Percentiles rank a stretch among this genome's conserved stretches.
Evolutionary conservation across 805 yeast species (phyloP).

Genomic region (Metschnikowia aberdeeniae): DNA sequence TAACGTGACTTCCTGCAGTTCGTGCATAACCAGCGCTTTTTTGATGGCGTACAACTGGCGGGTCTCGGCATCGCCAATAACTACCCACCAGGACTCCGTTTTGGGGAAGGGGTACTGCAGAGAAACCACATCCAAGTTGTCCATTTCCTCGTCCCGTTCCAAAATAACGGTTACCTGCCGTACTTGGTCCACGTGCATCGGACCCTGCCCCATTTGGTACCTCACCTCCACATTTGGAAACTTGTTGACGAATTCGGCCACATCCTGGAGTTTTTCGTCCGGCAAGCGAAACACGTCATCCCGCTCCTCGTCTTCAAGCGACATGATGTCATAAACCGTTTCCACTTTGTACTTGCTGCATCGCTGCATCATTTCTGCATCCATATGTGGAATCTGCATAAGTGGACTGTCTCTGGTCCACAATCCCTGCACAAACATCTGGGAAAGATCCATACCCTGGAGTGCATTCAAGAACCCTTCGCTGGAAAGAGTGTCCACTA

Average conservation of each 20-base stretch:
- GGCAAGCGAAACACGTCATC: slow-evolving; percentile 55
- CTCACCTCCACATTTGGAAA: slow-evolving; percentile 81
- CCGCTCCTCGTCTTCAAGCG: slow-evolving; percentile 73
- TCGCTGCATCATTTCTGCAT: slow-evolving; percentile 45
- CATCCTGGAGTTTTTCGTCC: slow-evolving; percentile 47
- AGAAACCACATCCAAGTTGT: slow-evolving; percentile 56
- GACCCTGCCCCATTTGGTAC: slow-evolving; percentile 44
- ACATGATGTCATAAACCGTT: slow-evolving; percentile 75
- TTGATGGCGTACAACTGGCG: slow-evolving; percentile 70
- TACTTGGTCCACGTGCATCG: slow-evolving; percentile 46
- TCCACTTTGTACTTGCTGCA: slow-evolving; percentile 56
- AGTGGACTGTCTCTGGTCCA: slow-evolving; percentile 80
- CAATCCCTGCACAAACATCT: slow-evolving; percentile 81
- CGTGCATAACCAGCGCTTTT: slow-evolving; percentile 52
- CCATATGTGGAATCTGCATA: slow-evolving; percentile 74
- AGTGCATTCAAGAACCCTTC: slow-evolving; percentile 78
- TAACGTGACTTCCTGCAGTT: slow-evolving; percentile 49
- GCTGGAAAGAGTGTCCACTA: slow-evolving; percentile 72
- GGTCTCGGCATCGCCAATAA: slow-evolving; percentile 62
- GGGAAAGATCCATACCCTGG: slow-evolving; percentile 80
- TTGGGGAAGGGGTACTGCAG: slow-evolving; percentile 58
- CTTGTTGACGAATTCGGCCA: slow-evolving; percentile 84
- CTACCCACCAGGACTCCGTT: slow-evolving; percentile 81
- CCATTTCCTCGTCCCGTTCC: slow-evolving; percentile 75
- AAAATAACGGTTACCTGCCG: slow-evolving; percentile 46